A percentile compares a stretch with the other conserved stretches of the same genome.
Evolutionary conservation across 352 stramenopile species (phyloP).

Genomic region (Pythium oligandrum): DNA sequence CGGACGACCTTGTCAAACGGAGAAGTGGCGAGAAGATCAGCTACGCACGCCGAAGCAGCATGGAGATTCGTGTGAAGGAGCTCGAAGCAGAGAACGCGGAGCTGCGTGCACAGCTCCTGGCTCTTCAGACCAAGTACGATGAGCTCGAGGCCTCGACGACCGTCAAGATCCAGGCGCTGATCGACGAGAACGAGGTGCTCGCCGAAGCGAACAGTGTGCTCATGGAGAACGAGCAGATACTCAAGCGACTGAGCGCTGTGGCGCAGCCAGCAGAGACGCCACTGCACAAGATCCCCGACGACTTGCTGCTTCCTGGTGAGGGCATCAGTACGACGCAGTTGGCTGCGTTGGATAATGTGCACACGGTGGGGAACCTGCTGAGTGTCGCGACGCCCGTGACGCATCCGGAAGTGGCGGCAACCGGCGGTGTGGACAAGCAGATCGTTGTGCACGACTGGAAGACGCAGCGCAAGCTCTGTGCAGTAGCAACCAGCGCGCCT

Average conservation of each 20-base stretch:
- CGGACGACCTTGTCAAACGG: no score
- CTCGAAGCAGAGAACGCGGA: conserved; percentile 35
- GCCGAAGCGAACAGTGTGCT: conserved; percentile 69
- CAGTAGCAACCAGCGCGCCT: conserved; percentile 28
- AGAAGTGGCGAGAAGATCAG: no score
- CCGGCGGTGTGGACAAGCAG: conserved; percentile 71
- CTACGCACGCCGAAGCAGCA: no score
- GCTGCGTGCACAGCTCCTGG: conserved; percentile 37
- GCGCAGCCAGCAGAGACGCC: neutral
- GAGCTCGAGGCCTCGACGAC: conserved; percentile 24
- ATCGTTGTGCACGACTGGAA: conserved; percentile 69
- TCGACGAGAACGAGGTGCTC: conserved; percentile 71
- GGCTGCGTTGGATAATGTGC: conserved; percentile 36
- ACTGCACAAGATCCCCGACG: conserved; percentile 53
- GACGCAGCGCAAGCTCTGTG: conserved; percentile 35
- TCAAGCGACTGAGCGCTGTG: conserved; percentile 20
- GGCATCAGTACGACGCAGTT: conserved; percentile 25
- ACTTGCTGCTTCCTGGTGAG: conserved; percentile 54
- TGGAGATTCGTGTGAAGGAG: no score
- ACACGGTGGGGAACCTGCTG: conserved; percentile 66
- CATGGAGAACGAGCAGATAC: conserved; percentile 41
- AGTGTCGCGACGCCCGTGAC: conserved; percentile 43
- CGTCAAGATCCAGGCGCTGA: conserved; percentile 46
- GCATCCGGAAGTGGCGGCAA: conserved; percentile 39
- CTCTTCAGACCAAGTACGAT: conserved; percentile 49